phyloP scores from a whole-genome alignment of 2,329 filamentous ascomycete species.

The Talaromyces verruculosus region DNA sequence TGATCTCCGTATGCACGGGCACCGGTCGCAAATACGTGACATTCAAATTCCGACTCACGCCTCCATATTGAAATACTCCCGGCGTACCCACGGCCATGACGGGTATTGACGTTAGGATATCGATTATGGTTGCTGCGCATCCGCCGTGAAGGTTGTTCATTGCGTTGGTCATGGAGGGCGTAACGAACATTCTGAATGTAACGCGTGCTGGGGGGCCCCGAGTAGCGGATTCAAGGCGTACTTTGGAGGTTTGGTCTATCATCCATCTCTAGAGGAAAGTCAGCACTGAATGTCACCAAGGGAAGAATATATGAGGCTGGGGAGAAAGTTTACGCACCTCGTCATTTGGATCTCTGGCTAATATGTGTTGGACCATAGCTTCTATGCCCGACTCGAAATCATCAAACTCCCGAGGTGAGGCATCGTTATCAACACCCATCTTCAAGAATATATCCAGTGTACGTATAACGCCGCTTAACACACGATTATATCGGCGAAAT shows the following conservation, averaged over 20 bases:
- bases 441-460: not conserved
- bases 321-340: not conserved
- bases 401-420: not conserved
- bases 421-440: not conserved
- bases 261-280: constrained; percentile 1
- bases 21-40: constrained; percentile 67
- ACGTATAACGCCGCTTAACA: not conserved
- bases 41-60: constrained; percentile 65
- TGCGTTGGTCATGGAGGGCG: constrained; percentile 84
- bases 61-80: constrained; percentile 62
- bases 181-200: constrained; percentile 58
- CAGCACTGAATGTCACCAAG: not conserved
- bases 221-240: constrained; percentile 42
- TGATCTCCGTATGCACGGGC: constrained; percentile 51
- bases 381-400: not conserved
- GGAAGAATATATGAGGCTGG: not conserved
- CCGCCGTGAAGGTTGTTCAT: constrained; percentile 92
- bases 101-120: constrained; percentile 62
- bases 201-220: constrained; percentile 36
- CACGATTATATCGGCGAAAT: not conserved
- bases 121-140: constrained; percentile 66
- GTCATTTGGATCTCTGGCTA: not conserved
- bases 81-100: constrained; percentile 57
- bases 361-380: not conserved
- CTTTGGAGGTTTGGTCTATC: constrained; percentile 24